Percentiles rank a stretch among this genome's conserved stretches.
Evolutionary conservation across 257 asterid species (phyloP).

Genomic region (Paulownia fortunei): DNA sequence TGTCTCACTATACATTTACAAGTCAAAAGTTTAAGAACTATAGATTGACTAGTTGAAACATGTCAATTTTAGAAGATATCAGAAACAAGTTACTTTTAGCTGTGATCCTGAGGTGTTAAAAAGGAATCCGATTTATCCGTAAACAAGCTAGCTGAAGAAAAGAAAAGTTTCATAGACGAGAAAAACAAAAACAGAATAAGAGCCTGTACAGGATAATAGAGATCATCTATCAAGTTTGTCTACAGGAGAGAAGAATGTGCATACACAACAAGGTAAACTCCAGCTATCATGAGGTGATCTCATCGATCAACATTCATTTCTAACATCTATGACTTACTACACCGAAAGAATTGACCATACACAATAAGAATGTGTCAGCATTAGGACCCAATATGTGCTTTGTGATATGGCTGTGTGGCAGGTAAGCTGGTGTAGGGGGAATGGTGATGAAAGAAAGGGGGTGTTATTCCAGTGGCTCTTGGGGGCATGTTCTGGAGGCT

Average conservation of each 20-base stretch:
- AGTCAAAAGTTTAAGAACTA: not conserved
- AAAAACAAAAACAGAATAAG: not conserved
- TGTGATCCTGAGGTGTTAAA: not conserved
- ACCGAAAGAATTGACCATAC: not conserved
- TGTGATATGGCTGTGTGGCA: not conserved
- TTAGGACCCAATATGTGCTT: no score
- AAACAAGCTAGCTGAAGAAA: not conserved
- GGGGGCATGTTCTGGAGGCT: no score
- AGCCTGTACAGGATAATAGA: not conserved
- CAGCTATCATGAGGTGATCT: not conserved
- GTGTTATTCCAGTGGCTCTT: no score
- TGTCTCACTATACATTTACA: not conserved
- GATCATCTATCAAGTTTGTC: not conserved
- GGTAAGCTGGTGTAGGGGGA: not conserved
- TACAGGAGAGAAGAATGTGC: not conserved
- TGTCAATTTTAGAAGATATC: not conserved
- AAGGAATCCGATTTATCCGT: not conserved
- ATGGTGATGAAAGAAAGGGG: not conserved
- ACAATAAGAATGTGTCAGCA: no score
- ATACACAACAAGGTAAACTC: not conserved
- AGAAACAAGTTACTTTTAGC: not conserved
- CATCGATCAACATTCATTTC: not conserved
- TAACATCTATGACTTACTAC: not conserved
- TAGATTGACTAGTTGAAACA: not conserved
- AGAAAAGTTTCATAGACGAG: constrained; percentile 9